Evolutionary conservation across 768 basidiomycete genomes (phyloP).

Genomic region (Boletus pseudopeckii): DNA sequence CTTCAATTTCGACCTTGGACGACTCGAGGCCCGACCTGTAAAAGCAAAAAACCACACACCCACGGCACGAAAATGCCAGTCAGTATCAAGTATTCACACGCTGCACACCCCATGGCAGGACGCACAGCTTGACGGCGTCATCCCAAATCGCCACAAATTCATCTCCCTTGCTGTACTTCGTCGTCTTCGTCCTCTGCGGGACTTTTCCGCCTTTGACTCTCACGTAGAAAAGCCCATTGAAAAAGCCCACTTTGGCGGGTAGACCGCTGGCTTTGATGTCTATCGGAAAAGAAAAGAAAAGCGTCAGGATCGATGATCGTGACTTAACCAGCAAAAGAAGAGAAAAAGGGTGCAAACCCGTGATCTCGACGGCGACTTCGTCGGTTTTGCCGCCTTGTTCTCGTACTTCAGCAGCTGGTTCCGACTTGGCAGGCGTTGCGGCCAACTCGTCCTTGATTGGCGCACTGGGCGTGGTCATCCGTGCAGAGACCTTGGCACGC

Average conservation of each 20-base stretch:
- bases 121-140: conserved; percentile 27
- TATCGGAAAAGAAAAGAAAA: background rate
- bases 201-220: conserved; percentile 28
- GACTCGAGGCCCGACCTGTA: conserved; percentile 30
- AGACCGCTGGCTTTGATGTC: conserved; percentile 35
- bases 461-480: conserved; percentile 15
- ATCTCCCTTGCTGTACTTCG: conserved; percentile 23
- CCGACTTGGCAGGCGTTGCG: background rate
- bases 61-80: background rate
- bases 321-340: background rate
- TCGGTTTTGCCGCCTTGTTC: conserved; percentile 3
- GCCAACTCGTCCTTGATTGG: conserved; percentile 1
- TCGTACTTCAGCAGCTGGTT: background rate
- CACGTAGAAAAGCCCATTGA: conserved; percentile 28
- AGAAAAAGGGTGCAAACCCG: conserved; percentile 9
- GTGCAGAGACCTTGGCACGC: background rate
- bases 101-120: background rate
- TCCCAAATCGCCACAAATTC: conserved; percentile 30
- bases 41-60: too few species aligned
- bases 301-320: background rate
- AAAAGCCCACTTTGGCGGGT: conserved; percentile 31
- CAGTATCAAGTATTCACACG: background rate
- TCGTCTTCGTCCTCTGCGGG: conserved; percentile 26
- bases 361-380: conserved; percentile 29
- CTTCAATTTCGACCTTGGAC: conserved; percentile 33